These are phyloP conservation scores for Aspergillus floridensis DNA, from an alignment of 2,329 filamentous ascomycete species.

Conservation along the genomic window DNA sequence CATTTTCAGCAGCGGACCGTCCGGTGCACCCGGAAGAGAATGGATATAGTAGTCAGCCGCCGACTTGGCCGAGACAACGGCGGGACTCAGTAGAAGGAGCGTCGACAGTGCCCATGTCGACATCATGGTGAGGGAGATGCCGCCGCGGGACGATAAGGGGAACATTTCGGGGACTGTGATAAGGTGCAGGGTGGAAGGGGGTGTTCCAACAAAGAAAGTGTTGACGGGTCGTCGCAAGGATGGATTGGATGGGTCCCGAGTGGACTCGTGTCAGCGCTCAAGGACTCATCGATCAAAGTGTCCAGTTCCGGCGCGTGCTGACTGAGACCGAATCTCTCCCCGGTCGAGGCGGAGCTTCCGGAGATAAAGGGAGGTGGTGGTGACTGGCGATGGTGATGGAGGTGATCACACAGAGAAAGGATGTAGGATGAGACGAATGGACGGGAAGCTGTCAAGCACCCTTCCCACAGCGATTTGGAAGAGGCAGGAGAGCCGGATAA, in stretches of 20 bases:
- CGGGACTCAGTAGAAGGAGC: constrained; percentile 25
- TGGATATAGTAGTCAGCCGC: constrained; percentile 89
- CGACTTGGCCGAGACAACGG: constrained; percentile 45
- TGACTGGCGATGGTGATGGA: not conserved
- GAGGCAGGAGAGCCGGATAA: not conserved
- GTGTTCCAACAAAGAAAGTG: not conserved
- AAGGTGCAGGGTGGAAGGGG: not conserved
- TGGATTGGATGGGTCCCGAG: constrained; percentile 11
- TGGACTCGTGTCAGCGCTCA: constrained; percentile 17
- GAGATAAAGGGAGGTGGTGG: not conserved
- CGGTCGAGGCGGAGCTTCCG: not conserved
- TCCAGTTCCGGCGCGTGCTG: constrained; percentile 1
- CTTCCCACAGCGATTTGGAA: not conserved
- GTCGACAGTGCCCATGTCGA: constrained; percentile 28
- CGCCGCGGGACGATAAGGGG: constrained; percentile 18
- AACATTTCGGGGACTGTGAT: constrained; percentile 16
- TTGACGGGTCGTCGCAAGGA: not conserved
- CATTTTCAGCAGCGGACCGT: constrained; percentile 83
- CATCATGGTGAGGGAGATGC: constrained; percentile 13
- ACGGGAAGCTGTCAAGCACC: no score
- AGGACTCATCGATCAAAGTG: constrained; percentile 16
- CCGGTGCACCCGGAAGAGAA: constrained; percentile 78
- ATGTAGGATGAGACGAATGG: not conserved
- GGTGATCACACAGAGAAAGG: not conserved
- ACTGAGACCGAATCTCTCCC: not conserved